Evolutionary conservation across 164 flowering plant species (phyloP).

Genomic region (Aristolochia californica): DNA sequence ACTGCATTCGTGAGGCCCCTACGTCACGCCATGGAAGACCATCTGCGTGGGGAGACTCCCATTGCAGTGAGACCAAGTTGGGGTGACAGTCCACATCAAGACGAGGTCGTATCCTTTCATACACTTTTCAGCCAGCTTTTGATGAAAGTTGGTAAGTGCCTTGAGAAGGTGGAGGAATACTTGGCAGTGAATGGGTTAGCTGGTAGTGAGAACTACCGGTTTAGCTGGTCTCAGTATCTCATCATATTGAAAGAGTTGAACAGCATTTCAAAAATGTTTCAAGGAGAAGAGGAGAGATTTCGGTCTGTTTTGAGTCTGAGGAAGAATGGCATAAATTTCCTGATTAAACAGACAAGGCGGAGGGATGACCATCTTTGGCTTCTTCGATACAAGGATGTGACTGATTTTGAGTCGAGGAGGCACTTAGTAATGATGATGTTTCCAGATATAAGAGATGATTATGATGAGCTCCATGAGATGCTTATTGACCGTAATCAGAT

Average conservation of each 20-base stretch:
- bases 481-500: constrained; percentile 78
- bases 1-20: constrained; percentile 41
- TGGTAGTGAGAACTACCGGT: constrained; percentile 15
- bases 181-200: constrained; percentile 13
- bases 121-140: constrained; percentile 29
- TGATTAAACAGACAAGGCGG: constrained; percentile 41
- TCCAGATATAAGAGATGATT: constrained; percentile 71
- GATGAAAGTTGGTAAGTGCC: constrained; percentile 30
- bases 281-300: constrained; percentile 38
- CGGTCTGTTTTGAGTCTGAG: constrained; percentile 35
- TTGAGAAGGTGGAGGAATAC: constrained; percentile 34
- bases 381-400: constrained; percentile 56
- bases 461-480: constrained; percentile 81
- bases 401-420: constrained; percentile 63
- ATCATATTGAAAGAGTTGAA: constrained; percentile 51
- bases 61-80: constrained; percentile 14
- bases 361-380: constrained; percentile 71
- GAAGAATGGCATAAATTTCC: constrained; percentile 29
- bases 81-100: constrained; percentile 10
- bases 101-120: constrained; percentile 38
- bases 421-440: constrained; percentile 70
- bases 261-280: constrained; percentile 41
- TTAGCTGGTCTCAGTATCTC: constrained; percentile 45
- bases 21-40: constrained; percentile 26
- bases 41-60: constrained; percentile 17